A percentile compares a stretch with the other conserved stretches of the same genome.
phyloP scores from a whole-genome alignment of 768 basidiomycete genomes.

The Podaxis sp. region DNA sequence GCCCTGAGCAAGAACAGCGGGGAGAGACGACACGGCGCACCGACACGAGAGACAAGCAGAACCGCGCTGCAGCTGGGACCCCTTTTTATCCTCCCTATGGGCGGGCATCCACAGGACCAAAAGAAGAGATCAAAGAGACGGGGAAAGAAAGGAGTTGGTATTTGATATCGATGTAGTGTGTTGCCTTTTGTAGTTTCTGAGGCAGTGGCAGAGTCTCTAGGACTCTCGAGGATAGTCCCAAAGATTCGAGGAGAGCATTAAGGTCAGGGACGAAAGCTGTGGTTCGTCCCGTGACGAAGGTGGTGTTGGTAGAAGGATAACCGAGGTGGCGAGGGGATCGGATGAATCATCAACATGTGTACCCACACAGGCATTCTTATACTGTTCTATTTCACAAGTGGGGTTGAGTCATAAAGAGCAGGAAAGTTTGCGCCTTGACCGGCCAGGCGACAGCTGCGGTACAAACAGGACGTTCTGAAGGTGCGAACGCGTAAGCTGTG shows the following conservation, averaged over 20 bases:
- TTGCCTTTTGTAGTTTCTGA: conserved; percentile 7
- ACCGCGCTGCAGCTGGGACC: conserved; percentile 33
- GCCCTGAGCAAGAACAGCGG: not conserved
- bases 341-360: conserved; percentile 4
- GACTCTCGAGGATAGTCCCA: not conserved
- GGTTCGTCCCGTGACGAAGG: not conserved
- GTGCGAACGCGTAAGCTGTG: not conserved
- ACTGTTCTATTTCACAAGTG: no score
- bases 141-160: not conserved
- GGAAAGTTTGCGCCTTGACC: no score
- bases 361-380: not conserved
- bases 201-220: conserved; percentile 2
- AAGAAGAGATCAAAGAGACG: not conserved
- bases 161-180: not conserved
- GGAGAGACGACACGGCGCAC: conserved; percentile 25
- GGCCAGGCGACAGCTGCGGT: not conserved
- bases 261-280: not conserved
- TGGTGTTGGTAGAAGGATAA: not conserved
- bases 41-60: conserved; percentile 44
- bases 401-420: no score
- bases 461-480: not conserved
- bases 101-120: conserved; percentile 12
- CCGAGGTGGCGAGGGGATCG: not conserved
- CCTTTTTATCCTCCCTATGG: conserved; percentile 12
- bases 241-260: not conserved